Base-by-base conservation (phyloP, 2,329 filamentous ascomycete species). In the Alternaria arbusti region DNA sequence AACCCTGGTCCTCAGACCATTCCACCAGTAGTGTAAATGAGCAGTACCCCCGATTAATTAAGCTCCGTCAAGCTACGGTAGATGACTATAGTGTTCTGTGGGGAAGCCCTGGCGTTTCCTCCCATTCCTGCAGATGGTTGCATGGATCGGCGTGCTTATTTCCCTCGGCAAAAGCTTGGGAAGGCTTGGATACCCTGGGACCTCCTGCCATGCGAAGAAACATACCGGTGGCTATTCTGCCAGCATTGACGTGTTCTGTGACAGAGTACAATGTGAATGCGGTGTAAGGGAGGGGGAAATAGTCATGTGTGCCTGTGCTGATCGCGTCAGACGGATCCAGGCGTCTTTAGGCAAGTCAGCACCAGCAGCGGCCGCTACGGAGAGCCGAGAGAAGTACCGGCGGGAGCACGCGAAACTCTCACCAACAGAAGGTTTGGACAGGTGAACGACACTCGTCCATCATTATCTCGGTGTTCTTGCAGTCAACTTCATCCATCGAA, bases 81-180 rank as follows among this genome's bases (percentile, higher is more conserved):
- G 32, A 58, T 54, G 40, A 15, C 36, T 49, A 62, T 40, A 46
- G 47, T 36, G 40, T 62, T 47, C 40, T 62, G 59, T 62, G 55
- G 59, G 54, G 43, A 59, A 61, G 45, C 55, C 22, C 28, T 28
- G 25, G n/a, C 36, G 36, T 40, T 40, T 40, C 36, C 30, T 52
- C 32, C 49, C 49, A 52, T 36, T 52, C 49, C 43, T 54, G 54
- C 43, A 47, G 10, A 17, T 46, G 23, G 9, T 3, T 57, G 47
- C 55, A 62, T 54, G 28, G 40, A 49, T 59, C 43, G 30, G 45
- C 43, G 30, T 47, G 59, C 59, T 62, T 62, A 49, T 54, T 62
- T 54, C 49, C 55, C 47, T 62, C 47, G 59, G 55, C 59, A 62
- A 59, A 62, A 62, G 59, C 59, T 62, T 62, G 54, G 54, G 15